Percentiles rank a stretch among this genome's conserved stretches.
These are phyloP conservation scores for Pseudocercospora eumusae DNA, from an alignment of 2,329 filamentous ascomycete genomes.

Conservation along the genomic window DNA sequence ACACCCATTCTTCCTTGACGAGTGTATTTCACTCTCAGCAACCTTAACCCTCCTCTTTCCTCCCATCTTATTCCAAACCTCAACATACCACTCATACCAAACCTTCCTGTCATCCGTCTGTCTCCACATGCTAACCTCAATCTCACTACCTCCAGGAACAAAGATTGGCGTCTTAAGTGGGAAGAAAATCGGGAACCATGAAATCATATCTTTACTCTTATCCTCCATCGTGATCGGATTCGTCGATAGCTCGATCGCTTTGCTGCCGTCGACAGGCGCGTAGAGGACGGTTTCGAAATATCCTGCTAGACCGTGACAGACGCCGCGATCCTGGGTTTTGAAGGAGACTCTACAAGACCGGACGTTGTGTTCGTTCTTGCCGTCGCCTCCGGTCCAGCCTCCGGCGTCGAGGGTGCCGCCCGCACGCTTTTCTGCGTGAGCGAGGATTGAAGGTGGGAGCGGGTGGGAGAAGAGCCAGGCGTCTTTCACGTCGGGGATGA, in stretches of 20 bases:
- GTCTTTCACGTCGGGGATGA: conserved; percentile 61
- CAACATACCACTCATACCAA: conserved; percentile 98
- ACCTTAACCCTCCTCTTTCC: conserved; percentile 65
- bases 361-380: conserved; percentile 87
- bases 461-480: conserved; percentile 82
- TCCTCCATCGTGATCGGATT: conserved; percentile 86
- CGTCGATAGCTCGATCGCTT: conserved; percentile 82
- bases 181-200: conserved; percentile 99
- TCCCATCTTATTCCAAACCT: conserved; percentile 67
- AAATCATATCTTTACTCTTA: conserved; percentile 98
- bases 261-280: conserved; percentile 43
- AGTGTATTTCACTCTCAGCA: conserved; percentile 66
- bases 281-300: conserved; percentile 99
- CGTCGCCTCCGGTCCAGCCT: conserved; percentile 72
- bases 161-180: conserved; percentile 88
- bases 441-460: conserved; percentile 60
- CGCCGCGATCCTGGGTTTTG: conserved; percentile 73
- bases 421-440: conserved; percentile 57
- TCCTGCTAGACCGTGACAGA: conserved; percentile 86
- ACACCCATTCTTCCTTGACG: conserved; percentile 68
- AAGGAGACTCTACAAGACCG: conserved; percentile 79
- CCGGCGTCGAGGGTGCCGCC: conserved; percentile 68
- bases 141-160: conserved; percentile 78
- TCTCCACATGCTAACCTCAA: conserved; percentile 92
- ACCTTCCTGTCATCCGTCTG: conserved; percentile 94